Conservation (phyloP, 495 filamentous ascomycete species). For the Neurospora sp. region DNA sequence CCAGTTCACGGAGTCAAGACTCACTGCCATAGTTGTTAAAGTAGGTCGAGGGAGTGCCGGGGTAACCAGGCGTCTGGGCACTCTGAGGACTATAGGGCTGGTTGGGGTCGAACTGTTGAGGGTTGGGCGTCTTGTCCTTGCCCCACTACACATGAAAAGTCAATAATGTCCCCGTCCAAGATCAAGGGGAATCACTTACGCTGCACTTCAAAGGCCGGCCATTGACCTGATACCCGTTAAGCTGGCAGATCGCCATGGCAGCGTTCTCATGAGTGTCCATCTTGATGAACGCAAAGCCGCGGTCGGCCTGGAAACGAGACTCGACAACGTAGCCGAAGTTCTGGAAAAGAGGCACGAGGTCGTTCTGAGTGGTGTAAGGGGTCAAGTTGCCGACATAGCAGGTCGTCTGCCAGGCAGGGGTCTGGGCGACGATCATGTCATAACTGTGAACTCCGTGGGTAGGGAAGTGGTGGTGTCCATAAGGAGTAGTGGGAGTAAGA, state of each 20-base stretch:
- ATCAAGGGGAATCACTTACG: constrained; percentile 34
- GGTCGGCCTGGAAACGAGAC: constrained; percentile 94
- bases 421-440: constrained; percentile 95
- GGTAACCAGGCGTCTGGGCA: constrained; percentile 46
- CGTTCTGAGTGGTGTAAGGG: constrained; percentile 92
- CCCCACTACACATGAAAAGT: constrained; percentile 63
- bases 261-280: constrained; percentile 99
- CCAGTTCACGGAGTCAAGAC: constrained; percentile 30
- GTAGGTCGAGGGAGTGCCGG: constrained; percentile 68
- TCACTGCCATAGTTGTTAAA: constrained; percentile 86
- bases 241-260: constrained; percentile 94
- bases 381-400: constrained; percentile 98
- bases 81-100: constrained; percentile 63
- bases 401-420: constrained; percentile 97
- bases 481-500: constrained; percentile 95
- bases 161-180: constrained; percentile 10
- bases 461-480: constrained; percentile 95
- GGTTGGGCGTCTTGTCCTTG: constrained; percentile 90
- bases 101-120: constrained; percentile 65
- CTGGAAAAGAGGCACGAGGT: constrained; percentile 92
- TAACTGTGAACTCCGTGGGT: constrained; percentile 95
- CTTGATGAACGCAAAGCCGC: constrained; percentile 98
- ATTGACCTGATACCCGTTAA: constrained; percentile 96
- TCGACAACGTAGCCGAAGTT: constrained; percentile 97
- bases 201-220: constrained; percentile 97